Evolutionary conservation across 2,329 filamentous ascomycete species (phyloP), one percentile per base, ranked within the genome.

Genomic region (Cladobotryum mycophilum): DNA sequence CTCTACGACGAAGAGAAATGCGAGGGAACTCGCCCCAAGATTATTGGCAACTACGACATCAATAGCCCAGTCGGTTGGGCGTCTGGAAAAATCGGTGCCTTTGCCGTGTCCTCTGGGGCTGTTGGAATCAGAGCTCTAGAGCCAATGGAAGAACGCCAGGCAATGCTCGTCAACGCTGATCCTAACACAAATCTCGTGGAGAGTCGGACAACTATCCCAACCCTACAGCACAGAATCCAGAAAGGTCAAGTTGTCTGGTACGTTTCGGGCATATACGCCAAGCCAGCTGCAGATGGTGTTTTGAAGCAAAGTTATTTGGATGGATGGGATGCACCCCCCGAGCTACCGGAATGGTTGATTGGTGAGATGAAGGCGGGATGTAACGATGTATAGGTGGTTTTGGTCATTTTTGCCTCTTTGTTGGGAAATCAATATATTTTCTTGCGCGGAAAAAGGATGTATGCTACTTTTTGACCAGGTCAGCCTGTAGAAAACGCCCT

Each of bases 141-240:
- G 61, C 72, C 73, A 1, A 69, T 63, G 13, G 44, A 40, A 14
- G 20, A 41, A 18, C 73, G 85, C 17, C 68, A 66, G 48, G 86
- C 86, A 3, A 82, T 78, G 62, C 73, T 89, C 22, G 80, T 90
- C 44, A 82, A 89, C 51, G 85, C 86, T 11, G 88, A 91, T 63
- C 86, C 87, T 6, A 90, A 91, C 69, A 86, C 84, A 44, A 91
- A 91, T 67, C 69, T 91, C 34, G 74, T 89, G 2, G 83, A 89
- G 68, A 81, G 82, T 52, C 72, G 87, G 52, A 89, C 85, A 4
- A 76, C 86, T 40, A 79, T 91, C 58, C 88, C 88, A 20, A 84
- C 84, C 30, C 67, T 91, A 60, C 79, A 83, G 61, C 75, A 79
- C 55, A 82, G 80, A 22, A 64, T 90, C 35, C 70, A 70, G 48